These are phyloP conservation scores for Fusarium nygamai DNA, from an alignment of 2,329 filamentous ascomycete species.

Conservation along the genomic window DNA sequence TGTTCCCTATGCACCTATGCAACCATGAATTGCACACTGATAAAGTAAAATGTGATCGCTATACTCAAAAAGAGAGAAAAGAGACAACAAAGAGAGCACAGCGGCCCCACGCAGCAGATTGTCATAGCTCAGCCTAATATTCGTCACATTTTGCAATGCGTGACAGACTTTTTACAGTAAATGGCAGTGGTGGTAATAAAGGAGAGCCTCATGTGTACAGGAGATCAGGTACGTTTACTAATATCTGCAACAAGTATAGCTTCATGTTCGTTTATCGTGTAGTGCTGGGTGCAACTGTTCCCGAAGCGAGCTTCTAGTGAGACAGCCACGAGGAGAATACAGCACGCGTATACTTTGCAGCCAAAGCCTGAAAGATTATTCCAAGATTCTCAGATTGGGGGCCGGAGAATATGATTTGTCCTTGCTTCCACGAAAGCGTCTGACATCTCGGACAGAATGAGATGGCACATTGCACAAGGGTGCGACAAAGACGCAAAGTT, in stretches of 20 bases:
- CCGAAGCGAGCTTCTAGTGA: too few relatives aligned
- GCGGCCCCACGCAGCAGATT: neutral
- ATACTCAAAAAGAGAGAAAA: neutral
- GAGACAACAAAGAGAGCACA: neutral
- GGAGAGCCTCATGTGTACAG: too few relatives aligned
- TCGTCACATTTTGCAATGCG: neutral
- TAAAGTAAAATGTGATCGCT: neutral
- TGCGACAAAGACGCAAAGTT: rapidly evolving
- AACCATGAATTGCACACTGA: neutral
- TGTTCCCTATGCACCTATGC: neutral
- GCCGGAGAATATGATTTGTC: rapidly evolving
- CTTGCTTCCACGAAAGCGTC: neutral
- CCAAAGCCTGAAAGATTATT: neutral
- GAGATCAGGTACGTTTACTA: rapidly evolving
- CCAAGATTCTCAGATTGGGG: neutral
- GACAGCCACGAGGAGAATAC: too few relatives aligned
- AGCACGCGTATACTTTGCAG: rapidly evolving
- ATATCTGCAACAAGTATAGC: too few relatives aligned
- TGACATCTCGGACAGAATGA: neutral
- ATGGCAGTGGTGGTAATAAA: rapidly evolving
- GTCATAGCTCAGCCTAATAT: neutral
- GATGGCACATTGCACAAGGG: neutral
- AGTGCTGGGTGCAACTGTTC: too few relatives aligned
- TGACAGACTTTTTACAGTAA: too few relatives aligned
- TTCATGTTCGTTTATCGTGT: too few relatives aligned